A percentile compares a stretch with the other conserved stretches of the same genome.
These are phyloP conservation scores for Geotrichum macrosporum DNA, from an alignment of 1,139 yeast genomes.

Conservation along the genomic window DNA sequence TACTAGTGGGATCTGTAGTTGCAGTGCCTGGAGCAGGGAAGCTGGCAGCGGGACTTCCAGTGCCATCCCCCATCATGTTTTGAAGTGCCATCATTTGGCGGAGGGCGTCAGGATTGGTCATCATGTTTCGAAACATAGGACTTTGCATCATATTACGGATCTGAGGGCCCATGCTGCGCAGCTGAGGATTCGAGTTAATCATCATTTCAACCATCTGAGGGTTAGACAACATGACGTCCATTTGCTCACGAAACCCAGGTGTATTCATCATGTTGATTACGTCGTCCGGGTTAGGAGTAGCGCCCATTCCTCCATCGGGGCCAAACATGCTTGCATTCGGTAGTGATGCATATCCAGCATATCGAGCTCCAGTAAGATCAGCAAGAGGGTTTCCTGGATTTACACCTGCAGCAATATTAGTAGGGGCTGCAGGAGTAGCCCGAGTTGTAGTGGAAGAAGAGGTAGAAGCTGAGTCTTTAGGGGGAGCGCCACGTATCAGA, in stretches of 20 bases:
- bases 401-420: constrained; percentile 79
- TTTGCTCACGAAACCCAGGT: constrained; percentile 75
- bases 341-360: constrained; percentile 85
- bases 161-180: constrained; percentile 80
- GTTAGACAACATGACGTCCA: constrained; percentile 76
- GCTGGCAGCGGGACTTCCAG: constrained; percentile 24
- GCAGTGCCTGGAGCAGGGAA: constrained; percentile 55
- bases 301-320: constrained; percentile 85
- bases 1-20: constrained; percentile 26
- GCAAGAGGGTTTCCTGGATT: constrained; percentile 88
- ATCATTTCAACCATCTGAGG: constrained; percentile 80
- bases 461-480: constrained; percentile 28
- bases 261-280: constrained; percentile 68
- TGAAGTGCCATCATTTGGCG: constrained; percentile 77
- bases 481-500: constrained; percentile 63
- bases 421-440: constrained; percentile 46
- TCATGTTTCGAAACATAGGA: constrained; percentile 78
- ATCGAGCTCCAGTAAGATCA: constrained; percentile 89
- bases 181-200: constrained; percentile 78
- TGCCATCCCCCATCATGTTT: constrained; percentile 42
- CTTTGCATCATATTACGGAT: constrained; percentile 81
- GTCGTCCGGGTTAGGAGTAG: constrained; percentile 70
- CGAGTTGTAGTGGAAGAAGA: constrained; percentile 27
- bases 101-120: constrained; percentile 48
- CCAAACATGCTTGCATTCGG: constrained; percentile 91